Percentiles rank a stretch among this genome's conserved stretches.
These are phyloP conservation scores for Lathyrus aphaca DNA, from an alignment of 306 rosid genomes.

Conservation along the genomic window DNA sequence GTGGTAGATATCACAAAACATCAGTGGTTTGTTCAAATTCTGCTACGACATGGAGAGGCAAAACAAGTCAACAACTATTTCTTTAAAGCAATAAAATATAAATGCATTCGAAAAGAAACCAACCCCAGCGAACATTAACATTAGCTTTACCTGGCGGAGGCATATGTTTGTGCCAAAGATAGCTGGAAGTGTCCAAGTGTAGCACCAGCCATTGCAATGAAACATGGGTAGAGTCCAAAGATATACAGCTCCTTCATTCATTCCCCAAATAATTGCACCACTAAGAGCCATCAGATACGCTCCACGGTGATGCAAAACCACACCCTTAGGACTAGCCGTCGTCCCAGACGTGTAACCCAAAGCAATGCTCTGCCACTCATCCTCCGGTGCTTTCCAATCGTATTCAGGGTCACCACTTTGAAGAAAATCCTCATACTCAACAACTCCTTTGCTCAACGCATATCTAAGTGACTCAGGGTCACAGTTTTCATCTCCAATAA, in stretches of 20 bases:
- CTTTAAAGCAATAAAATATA: constrained; percentile 19
- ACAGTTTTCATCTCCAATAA: constrained; percentile 76
- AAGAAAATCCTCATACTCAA: constrained; percentile 59
- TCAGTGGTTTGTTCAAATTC: neutral
- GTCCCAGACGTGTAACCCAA: constrained; percentile 96
- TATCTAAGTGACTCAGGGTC: constrained; percentile 48
- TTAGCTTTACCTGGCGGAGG: constrained; percentile 79
- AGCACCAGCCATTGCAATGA: constrained; percentile 98
- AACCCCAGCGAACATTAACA: neutral
- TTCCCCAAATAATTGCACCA: constrained; percentile 77
- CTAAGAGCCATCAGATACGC: constrained; percentile 66
- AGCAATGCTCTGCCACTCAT: constrained; percentile 98
- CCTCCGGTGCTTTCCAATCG: constrained; percentile 85
- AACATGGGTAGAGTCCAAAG: constrained; percentile 97
- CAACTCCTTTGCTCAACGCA: constrained; percentile 41
- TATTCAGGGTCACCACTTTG: constrained; percentile 78
- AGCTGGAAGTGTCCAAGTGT: constrained; percentile 89
- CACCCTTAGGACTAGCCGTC: constrained; percentile 96
- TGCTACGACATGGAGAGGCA: neutral
- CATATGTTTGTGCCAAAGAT: constrained; percentile 82
- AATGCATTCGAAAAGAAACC: constrained; percentile 25
- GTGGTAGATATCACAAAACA: constrained; percentile 1
- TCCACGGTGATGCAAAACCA: constrained; percentile 90
- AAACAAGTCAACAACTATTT: constrained; percentile 30
- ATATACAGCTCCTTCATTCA: constrained; percentile 87